Evolutionary conservation across 495 filamentous ascomycete genomes (phyloP).

Genomic region (Bombardia bombarda): DNA sequence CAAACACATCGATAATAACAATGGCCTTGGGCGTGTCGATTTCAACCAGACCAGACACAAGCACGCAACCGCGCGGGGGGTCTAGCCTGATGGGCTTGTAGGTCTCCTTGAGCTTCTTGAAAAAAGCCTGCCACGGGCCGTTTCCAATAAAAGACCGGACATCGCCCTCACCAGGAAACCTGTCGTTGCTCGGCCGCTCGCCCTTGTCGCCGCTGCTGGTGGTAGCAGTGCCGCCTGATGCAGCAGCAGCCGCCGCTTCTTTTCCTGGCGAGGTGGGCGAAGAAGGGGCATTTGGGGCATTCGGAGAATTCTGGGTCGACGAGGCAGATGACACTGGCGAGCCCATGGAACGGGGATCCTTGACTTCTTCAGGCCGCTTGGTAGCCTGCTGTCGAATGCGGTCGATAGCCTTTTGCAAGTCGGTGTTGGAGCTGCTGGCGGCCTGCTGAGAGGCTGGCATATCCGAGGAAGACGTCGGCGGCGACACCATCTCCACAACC

Average conservation of each 20-base stretch:
- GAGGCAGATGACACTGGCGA: slow-evolving; percentile 1
- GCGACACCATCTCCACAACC: not conserved
- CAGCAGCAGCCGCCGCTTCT: not conserved
- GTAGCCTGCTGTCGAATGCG: slow-evolving; percentile 23
- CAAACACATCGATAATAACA: slow-evolving; percentile 21
- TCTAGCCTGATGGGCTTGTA: slow-evolving; percentile 32
- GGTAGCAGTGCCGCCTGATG: not conserved
- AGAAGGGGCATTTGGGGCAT: not conserved
- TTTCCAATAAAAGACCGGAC: slow-evolving; percentile 1
- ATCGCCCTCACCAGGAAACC: not conserved
- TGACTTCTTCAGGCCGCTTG: slow-evolving; percentile 20
- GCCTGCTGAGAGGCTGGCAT: too few relatives aligned
- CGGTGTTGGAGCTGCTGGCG: not conserved
- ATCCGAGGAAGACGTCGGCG: too few relatives aligned
- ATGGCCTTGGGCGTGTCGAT: slow-evolving; percentile 46
- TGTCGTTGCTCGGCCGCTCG: not conserved
- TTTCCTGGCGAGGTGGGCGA: not conserved
- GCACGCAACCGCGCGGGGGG: slow-evolving; percentile 56
- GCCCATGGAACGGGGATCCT: slow-evolving; percentile 11
- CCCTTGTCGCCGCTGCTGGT: not conserved
- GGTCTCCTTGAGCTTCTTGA: slow-evolving; percentile 37
- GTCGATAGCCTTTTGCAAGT: slow-evolving; percentile 18
- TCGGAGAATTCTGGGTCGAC: not conserved
- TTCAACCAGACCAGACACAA: slow-evolving; percentile 58
- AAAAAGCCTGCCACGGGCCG: slow-evolving; percentile 45